Conservation (phyloP, 2,329 filamentous ascomycete species). For the Passalora sequoiae region DNA sequence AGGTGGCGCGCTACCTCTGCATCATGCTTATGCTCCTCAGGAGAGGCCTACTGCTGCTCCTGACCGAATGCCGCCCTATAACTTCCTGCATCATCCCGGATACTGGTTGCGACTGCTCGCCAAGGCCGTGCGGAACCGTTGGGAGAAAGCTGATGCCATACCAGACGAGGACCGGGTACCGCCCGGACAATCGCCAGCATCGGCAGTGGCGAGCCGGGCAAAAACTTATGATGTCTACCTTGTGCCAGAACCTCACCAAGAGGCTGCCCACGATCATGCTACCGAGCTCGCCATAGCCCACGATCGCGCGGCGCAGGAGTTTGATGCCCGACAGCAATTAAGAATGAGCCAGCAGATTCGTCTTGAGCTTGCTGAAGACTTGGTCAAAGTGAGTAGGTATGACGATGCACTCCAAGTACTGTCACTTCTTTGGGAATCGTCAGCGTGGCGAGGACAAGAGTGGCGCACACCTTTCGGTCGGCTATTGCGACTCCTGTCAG, state of each 20-base stretch:
- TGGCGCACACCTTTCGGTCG: constrained; percentile 55
- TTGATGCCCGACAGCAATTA: constrained; percentile 48
- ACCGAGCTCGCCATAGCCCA: constrained; percentile 47
- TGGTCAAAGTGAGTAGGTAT: constrained; percentile 48
- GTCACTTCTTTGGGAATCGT: constrained; percentile 50
- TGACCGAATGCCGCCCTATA: constrained; percentile 53
- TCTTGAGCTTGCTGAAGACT: constrained; percentile 52
- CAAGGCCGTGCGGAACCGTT: constrained; percentile 48
- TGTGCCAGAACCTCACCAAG: constrained; percentile 54
- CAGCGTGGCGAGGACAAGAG: constrained; percentile 56
- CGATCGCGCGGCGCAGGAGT: constrained; percentile 46
- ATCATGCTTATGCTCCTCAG: constrained; percentile 41
- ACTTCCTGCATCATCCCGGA: constrained; percentile 56
- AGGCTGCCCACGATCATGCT: constrained; percentile 52
- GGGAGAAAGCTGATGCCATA: constrained; percentile 50
- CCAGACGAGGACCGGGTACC: constrained; percentile 55
- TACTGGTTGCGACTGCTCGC: constrained; percentile 56
- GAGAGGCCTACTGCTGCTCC: constrained; percentile 48
- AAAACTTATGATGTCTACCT: constrained; percentile 57
- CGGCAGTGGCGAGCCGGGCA: constrained; percentile 50
- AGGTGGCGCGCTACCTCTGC: constrained; percentile 9
- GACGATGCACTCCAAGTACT: constrained; percentile 49
- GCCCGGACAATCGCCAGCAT: constrained; percentile 52
- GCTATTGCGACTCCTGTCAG: constrained; percentile 50
- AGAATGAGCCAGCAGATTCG: constrained; percentile 52